These are phyloP conservation scores for Amanita molliuscula DNA, from an alignment of 768 basidiomycete species.

Conservation along the genomic window DNA sequence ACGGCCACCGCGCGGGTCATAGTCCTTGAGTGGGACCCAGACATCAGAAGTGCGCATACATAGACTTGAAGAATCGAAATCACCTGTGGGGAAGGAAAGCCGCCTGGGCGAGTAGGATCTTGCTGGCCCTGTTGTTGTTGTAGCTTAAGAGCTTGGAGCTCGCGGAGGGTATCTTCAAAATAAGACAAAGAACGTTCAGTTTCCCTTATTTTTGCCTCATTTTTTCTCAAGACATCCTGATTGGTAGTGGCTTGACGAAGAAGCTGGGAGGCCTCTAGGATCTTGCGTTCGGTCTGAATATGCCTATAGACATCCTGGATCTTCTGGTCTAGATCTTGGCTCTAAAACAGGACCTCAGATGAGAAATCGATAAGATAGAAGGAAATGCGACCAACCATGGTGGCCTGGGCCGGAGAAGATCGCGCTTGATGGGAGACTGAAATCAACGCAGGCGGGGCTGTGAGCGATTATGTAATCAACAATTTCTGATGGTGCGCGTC, in stretches of 20 bases:
- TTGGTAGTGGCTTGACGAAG: slow-evolving; percentile 78
- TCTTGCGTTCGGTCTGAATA: slow-evolving; percentile 88
- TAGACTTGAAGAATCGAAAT: slow-evolving; percentile 5
- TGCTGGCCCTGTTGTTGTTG: slow-evolving; percentile 45
- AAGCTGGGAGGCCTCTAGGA: slow-evolving; percentile 74
- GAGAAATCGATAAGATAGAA: slow-evolving; percentile 10
- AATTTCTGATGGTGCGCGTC: slow-evolving; percentile 5
- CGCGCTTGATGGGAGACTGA: slow-evolving; percentile 11
- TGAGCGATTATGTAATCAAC: slow-evolving; percentile 14
- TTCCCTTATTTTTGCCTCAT: slow-evolving; percentile 81
- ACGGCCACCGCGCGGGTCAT: slow-evolving; percentile 29
- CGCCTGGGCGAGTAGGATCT: slow-evolving; percentile 45
- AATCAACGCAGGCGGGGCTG: slow-evolving; percentile 11
- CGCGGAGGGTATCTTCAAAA: slow-evolving; percentile 77
- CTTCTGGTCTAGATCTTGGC: slow-evolving; percentile 80
- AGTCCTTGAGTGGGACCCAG: slow-evolving; percentile 45
- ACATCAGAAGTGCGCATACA: slow-evolving; percentile 14
- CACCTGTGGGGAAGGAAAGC: slow-evolving; percentile 33
- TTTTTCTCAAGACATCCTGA: slow-evolving; percentile 73
- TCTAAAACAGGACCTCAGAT: slow-evolving; percentile 20
- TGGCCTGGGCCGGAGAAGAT: slow-evolving; percentile 9
- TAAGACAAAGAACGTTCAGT: slow-evolving; percentile 76
- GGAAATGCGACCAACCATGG: slow-evolving; percentile 16
- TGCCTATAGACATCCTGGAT: slow-evolving; percentile 84
- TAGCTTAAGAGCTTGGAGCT: slow-evolving; percentile 67